Evolutionary conservation across 768 basidiomycete genomes (phyloP).

Genomic region (Asterophora lycoperdoides): DNA sequence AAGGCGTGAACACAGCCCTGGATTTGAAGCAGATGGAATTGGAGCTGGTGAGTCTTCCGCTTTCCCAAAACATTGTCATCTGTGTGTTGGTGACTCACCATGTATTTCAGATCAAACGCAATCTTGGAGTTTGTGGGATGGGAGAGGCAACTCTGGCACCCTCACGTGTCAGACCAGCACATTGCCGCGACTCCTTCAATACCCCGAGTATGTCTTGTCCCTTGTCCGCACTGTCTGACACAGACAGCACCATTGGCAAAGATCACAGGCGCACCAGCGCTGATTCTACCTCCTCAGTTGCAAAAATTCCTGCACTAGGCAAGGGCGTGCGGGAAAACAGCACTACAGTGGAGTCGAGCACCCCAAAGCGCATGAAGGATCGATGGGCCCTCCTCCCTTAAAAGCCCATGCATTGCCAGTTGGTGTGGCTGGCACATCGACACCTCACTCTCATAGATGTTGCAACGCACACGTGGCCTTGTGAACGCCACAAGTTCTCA

Average conservation of each 20-base stretch:
- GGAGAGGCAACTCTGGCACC: conserved; percentile 52
- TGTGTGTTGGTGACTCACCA: not conserved
- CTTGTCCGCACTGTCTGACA: conserved; percentile 52
- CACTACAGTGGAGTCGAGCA: conserved; percentile 17
- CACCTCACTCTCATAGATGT: conserved; percentile 32
- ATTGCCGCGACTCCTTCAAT: conserved; percentile 58
- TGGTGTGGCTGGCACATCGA: conserved; percentile 26
- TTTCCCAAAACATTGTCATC: not conserved
- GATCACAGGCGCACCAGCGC: conserved; percentile 32
- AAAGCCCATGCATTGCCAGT: conserved; percentile 33
- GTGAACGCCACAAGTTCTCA: conserved; percentile 50
- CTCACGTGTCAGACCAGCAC: conserved; percentile 28
- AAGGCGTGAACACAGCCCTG: conserved; percentile 85
- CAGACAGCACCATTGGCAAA: conserved; percentile 34
- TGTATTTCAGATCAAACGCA: conserved; percentile 54
- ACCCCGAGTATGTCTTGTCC: conserved; percentile 52
- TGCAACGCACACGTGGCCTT: conserved; percentile 42
- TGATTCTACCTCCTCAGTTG: conserved; percentile 27
- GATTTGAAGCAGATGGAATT: conserved; percentile 95
- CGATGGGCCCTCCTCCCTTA: conserved; percentile 50
- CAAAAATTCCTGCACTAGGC: conserved; percentile 39
- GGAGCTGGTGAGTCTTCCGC: conserved; percentile 60
- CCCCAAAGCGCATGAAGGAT: conserved; percentile 30
- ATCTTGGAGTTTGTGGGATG: conserved; percentile 51
- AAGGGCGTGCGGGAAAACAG: conserved; percentile 48